phyloP scores from a whole-genome alignment of 176 grass and related monocot species.

The Oryza longistaminata region DNA sequence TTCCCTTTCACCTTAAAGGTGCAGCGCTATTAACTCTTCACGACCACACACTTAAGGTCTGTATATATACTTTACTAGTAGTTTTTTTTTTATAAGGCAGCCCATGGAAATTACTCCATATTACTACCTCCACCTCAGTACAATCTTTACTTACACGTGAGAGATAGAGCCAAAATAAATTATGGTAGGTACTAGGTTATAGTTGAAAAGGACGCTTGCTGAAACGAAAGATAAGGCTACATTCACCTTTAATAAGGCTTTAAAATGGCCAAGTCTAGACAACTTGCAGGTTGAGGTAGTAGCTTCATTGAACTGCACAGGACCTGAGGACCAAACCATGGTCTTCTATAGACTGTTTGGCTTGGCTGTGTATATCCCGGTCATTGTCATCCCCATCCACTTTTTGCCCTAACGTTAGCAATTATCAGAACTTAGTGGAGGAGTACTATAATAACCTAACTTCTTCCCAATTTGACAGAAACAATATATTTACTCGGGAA shows the following conservation, averaged over 20 bases:
- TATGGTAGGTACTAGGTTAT: slow-evolving; percentile 6
- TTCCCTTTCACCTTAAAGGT: background rate
- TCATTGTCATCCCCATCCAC: background rate
- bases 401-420: background rate
- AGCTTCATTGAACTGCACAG: background rate
- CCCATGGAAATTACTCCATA: no score
- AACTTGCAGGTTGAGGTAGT: background rate
- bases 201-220: background rate
- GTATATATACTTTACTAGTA: no score
- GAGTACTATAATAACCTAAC: background rate
- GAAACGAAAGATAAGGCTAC: background rate
- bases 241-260: background rate
- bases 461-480: background rate
- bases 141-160: background rate
- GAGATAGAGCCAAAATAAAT: background rate
- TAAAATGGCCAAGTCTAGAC: no score
- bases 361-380: background rate
- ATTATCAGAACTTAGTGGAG: background rate
- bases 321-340: no score
- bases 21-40: background rate
- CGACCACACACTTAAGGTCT: no score
- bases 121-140: no score
- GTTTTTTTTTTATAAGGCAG: no score
- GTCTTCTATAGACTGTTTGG: background rate
- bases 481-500: background rate